These are phyloP conservation scores for Ophiostoma sp. DNA, from an alignment of 2,329 filamentous ascomycete genomes.

Conservation along the genomic window DNA sequence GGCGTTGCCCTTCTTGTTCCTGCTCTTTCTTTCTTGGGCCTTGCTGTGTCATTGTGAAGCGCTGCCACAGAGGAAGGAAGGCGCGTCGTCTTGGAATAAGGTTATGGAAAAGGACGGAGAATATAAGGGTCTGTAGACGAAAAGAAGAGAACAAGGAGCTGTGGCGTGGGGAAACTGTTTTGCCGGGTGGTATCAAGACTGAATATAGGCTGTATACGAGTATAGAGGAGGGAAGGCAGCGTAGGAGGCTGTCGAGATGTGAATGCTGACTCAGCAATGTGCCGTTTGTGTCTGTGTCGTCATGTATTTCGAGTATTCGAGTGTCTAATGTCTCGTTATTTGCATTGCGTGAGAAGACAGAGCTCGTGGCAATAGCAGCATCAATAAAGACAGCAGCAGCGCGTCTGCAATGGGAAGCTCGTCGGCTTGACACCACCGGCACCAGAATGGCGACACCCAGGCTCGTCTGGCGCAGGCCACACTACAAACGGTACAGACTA, in stretches of 20 bases:
- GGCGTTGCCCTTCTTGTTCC: background rate
- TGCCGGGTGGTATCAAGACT: background rate
- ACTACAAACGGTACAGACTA: background rate
- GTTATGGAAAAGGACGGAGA: background rate
- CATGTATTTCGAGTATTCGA: background rate
- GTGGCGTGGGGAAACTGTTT: conserved; percentile 13
- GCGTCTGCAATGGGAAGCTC: background rate
- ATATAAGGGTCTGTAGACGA: background rate
- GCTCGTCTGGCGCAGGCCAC: background rate
- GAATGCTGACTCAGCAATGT: background rate
- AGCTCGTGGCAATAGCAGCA: background rate
- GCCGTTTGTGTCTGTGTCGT: too few species aligned
- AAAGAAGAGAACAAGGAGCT: background rate
- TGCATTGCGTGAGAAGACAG: background rate
- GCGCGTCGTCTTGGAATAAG: background rate
- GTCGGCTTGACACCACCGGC: background rate
- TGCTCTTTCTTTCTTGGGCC: background rate
- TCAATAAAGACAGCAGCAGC: background rate
- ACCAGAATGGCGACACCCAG: background rate
- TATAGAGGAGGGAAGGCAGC: too few species aligned
- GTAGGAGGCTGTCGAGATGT: background rate
- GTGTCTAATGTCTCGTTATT: too few species aligned
- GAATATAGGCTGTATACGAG: background rate
- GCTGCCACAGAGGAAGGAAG: too few species aligned
- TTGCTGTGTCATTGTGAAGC: background rate